These are phyloP conservation scores for Colletotrichum sp. DNA, from an alignment of 2,329 filamentous ascomycete genomes.

Conservation along the genomic window DNA sequence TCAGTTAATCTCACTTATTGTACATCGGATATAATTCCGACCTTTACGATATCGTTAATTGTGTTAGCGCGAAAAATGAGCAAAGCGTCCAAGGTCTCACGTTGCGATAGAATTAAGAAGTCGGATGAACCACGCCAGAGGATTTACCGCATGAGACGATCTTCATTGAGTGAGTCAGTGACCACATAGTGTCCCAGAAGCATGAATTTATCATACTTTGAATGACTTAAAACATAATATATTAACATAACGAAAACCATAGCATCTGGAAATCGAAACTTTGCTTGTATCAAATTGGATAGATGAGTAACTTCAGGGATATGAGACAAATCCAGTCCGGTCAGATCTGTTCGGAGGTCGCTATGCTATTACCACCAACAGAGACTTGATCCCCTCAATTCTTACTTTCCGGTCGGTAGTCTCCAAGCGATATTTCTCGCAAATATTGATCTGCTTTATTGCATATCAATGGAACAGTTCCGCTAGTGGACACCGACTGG, in stretches of 20 bases:
- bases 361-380: not conserved
- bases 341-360: not conserved
- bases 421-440: not conserved
- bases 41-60: not conserved
- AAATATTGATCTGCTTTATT: not conserved
- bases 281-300: not conserved
- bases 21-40: not conserved
- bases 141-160: not conserved
- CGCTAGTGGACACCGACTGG: not conserved
- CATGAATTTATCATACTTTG: not conserved
- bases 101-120: not conserved
- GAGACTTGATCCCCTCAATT: not conserved
- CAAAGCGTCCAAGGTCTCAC: not conserved
- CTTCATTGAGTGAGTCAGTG: not conserved
- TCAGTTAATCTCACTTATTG: not conserved
- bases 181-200: not conserved
- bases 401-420: not conserved
- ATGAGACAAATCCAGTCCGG: not conserved
- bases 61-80: not conserved
- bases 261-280: not conserved
- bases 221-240: not conserved
- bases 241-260: not conserved
- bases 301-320: not conserved
- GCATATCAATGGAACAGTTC: not conserved
- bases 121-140: not conserved